phyloP scores from a whole-genome alignment of 192 early-diverging fungal genomes.

The Umbelopsis sp. region DNA sequence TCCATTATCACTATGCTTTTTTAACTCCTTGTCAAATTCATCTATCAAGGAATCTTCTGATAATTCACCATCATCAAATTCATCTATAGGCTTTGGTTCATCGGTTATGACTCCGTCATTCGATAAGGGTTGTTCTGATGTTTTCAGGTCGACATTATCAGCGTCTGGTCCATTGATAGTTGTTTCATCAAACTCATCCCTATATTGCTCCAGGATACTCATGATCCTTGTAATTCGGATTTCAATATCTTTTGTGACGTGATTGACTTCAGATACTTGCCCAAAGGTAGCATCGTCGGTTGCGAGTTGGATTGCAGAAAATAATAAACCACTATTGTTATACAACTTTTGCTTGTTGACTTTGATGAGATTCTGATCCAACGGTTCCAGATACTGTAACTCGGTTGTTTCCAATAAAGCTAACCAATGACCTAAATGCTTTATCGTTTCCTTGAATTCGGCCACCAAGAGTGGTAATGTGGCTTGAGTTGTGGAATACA shows the following conservation, averaged over 20 bases:
- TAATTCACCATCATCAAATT: neutral
- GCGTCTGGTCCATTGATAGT: neutral
- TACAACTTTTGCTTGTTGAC: conserved; percentile 37
- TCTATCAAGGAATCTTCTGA: conserved; percentile 6
- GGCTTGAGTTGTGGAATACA: conserved; percentile 22
- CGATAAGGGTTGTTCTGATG: conserved; percentile 2
- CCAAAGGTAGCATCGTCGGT: conserved; percentile 20
- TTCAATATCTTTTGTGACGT: conserved; percentile 18
- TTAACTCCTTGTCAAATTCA: neutral
- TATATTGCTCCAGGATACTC: conserved; percentile 25
- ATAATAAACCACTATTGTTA: conserved; percentile 30
- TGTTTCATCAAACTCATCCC: conserved; percentile 14
- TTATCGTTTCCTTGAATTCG: neutral
- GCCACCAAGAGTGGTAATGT: conserved; percentile 17
- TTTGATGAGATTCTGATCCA: conserved; percentile 18
- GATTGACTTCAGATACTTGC: neutral
- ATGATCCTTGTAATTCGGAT: conserved; percentile 24
- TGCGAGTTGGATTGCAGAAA: conserved; percentile 27
- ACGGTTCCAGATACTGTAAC: neutral
- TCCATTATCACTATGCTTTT: neutral
- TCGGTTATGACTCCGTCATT: neutral
- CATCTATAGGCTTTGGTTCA: neutral
- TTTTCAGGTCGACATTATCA: neutral
- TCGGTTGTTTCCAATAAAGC: conserved; percentile 30
- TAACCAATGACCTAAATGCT: conserved; percentile 29